A percentile compares a stretch with the other conserved stretches of the same genome.
These are phyloP conservation scores for Patellifolia procumbens DNA, from an alignment of 179 eudicot species.

Conservation along the genomic window DNA sequence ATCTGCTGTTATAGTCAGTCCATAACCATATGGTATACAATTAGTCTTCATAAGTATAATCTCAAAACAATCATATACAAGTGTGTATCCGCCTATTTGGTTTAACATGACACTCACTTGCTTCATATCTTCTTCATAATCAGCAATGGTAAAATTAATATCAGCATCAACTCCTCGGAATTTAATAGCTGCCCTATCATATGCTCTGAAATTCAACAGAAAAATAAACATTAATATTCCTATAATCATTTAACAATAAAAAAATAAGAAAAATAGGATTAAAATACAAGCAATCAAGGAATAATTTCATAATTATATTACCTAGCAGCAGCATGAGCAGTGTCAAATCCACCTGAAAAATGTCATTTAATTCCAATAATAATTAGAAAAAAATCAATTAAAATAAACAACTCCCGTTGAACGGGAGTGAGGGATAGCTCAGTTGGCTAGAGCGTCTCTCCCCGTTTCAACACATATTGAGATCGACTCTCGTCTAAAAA, in stretches of 20 bases:
- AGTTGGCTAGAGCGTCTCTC: too few relatives aligned
- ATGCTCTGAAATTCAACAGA: conserved; percentile 44
- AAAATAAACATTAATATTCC: conserved; percentile 45
- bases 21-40: background rate
- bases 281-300: background rate
- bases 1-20: conserved; percentile 29
- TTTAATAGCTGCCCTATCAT: conserved; percentile 71
- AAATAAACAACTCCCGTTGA: background rate
- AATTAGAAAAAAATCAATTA: background rate
- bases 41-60: background rate
- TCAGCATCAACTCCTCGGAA: conserved; percentile 71
- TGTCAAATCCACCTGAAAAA: conserved; percentile 43
- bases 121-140: conserved; percentile 54
- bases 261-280: too few relatives aligned
- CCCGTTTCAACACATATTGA: too few relatives aligned
- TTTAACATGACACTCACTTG: conserved; percentile 23
- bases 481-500: too few relatives aligned
- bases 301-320: background rate
- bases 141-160: conserved; percentile 58
- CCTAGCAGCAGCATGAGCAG: conserved; percentile 53
- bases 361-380: background rate
- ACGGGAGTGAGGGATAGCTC: too few relatives aligned
- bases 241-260: too few relatives aligned
- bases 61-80: background rate
- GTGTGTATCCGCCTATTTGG: background rate